Percentiles rank a stretch among this genome's conserved stretches.
phyloP scores from a whole-genome alignment of 495 filamentous ascomycete genomes.

The Achaetomiella virescens region DNA sequence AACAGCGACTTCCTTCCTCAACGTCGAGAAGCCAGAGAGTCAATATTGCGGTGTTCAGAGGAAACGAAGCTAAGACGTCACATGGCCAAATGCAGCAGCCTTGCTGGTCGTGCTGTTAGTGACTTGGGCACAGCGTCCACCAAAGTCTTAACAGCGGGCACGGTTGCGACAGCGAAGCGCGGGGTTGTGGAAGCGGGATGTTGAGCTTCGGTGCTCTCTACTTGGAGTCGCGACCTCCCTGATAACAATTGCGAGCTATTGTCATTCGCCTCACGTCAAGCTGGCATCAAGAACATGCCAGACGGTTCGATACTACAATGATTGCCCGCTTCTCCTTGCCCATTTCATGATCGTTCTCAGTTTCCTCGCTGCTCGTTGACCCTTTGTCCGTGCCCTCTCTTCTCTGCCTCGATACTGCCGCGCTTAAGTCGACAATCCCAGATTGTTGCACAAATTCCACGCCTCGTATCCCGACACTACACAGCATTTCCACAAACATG shows the following conservation, averaged over 20 bases:
- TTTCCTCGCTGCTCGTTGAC: background rate
- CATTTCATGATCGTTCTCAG: background rate
- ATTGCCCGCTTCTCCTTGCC: background rate
- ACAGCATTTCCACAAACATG: constrained; percentile 36
- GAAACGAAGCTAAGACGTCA: constrained; percentile 1
- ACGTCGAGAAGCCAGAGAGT: background rate
- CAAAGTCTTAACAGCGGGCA: background rate
- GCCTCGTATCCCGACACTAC: background rate
- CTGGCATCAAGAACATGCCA: constrained; percentile 12
- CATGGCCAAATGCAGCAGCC: constrained; percentile 8
- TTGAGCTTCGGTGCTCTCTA: background rate
- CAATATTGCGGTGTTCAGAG: background rate
- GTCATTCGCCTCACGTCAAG: background rate
- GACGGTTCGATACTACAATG: background rate
- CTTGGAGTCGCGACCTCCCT: no score
- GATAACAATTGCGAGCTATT: no score
- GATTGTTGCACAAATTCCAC: background rate
- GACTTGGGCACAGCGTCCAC: background rate
- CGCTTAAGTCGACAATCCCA: background rate
- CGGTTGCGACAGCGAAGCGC: background rate
- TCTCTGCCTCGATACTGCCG: no score
- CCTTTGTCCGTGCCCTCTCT: background rate
- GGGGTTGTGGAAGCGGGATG: constrained; percentile 2
- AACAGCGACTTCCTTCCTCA: background rate
- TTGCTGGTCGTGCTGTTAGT: background rate